Conservation (phyloP, 2,329 filamentous ascomycete species). For the Cercospora beticola region DNA sequence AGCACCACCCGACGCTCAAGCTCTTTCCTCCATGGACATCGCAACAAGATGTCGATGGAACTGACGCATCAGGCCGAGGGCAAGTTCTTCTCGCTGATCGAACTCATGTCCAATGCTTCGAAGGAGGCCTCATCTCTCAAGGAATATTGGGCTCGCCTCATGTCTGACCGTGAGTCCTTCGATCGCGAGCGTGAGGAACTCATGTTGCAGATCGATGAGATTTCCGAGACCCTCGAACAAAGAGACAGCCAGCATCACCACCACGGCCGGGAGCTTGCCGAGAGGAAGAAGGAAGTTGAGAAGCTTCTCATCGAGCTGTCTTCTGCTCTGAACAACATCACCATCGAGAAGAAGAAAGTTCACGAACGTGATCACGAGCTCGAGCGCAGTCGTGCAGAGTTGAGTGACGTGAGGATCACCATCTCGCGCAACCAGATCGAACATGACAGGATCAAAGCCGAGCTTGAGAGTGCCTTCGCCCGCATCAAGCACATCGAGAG, state of each 20-base stretch:
- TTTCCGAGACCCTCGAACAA: constrained; percentile 31
- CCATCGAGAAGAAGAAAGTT: constrained; percentile 32
- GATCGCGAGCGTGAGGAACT: constrained; percentile 35
- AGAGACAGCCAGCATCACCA: constrained; percentile 29
- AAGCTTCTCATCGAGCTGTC: constrained; percentile 36
- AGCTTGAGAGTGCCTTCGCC: constrained; percentile 28
- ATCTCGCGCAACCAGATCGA: constrained; percentile 29
- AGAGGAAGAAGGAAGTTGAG: constrained; percentile 35
- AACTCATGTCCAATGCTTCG: constrained; percentile 35
- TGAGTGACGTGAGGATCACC: constrained; percentile 27
- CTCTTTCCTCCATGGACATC: constrained; percentile 31
- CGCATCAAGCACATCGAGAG: constrained; percentile 27
- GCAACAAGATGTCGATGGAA: constrained; percentile 34
- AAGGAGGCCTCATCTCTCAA: constrained; percentile 35
- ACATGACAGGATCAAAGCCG: constrained; percentile 29
- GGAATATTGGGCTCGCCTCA: constrained; percentile 34
- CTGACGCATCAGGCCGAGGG: constrained; percentile 33
- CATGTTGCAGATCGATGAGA: constrained; percentile 33
- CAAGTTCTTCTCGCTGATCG: constrained; percentile 37
- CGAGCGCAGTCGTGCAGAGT: constrained; percentile 30
- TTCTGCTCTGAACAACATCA: constrained; percentile 27
- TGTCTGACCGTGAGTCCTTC: constrained; percentile 34
- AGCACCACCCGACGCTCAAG: constrained; percentile 25
- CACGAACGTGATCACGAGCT: constrained; percentile 34
- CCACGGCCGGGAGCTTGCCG: constrained; percentile 29